These are phyloP conservation scores for Aegilops umbellulata DNA, from an alignment of 176 grass and related monocot genomes.

Conservation along the genomic window DNA sequence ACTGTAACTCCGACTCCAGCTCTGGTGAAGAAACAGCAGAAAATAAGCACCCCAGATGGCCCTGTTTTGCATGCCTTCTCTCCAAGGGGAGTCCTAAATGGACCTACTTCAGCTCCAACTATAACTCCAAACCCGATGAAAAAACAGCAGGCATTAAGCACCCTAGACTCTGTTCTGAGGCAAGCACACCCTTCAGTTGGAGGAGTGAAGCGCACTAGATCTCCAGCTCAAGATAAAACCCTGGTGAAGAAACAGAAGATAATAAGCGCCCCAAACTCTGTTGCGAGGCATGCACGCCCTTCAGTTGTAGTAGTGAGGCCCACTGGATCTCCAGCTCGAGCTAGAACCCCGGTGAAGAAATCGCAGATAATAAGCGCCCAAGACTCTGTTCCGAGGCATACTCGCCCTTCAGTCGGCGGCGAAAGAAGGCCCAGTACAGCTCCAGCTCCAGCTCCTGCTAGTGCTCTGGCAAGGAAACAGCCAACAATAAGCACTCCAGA, in stretches of 20 bases:
- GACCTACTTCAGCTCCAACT: not conserved
- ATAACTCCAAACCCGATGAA: constrained; percentile 2
- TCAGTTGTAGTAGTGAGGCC: not conserved
- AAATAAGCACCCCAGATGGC: not conserved
- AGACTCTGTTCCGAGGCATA: constrained; percentile 27
- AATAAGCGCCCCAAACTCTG: constrained; percentile 19
- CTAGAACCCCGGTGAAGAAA: constrained; percentile 4
- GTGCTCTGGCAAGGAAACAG: not conserved
- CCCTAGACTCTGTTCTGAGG: constrained; percentile 26
- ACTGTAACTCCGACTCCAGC: not conserved
- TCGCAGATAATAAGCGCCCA: constrained; percentile 18
- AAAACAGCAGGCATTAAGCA: constrained; percentile 26
- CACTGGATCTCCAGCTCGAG: not conserved
- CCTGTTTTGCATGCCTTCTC: not conserved
- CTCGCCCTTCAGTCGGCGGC: not conserved
- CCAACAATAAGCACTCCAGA: constrained; percentile 25
- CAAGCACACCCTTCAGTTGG: not conserved
- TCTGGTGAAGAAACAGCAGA: not conserved
- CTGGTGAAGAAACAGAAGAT: constrained; percentile 12
- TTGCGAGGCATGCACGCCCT: constrained; percentile 9
- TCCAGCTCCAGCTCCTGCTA: not conserved
- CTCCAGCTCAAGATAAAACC: not conserved
- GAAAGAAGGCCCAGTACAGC: not conserved
- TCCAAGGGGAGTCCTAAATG: not conserved
- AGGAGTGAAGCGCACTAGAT: not conserved